Evolutionary conservation across 2,329 filamentous ascomycete genomes (phyloP), one percentile per base, ranked within the genome.

Genomic region (Pseudonectria buxi): DNA sequence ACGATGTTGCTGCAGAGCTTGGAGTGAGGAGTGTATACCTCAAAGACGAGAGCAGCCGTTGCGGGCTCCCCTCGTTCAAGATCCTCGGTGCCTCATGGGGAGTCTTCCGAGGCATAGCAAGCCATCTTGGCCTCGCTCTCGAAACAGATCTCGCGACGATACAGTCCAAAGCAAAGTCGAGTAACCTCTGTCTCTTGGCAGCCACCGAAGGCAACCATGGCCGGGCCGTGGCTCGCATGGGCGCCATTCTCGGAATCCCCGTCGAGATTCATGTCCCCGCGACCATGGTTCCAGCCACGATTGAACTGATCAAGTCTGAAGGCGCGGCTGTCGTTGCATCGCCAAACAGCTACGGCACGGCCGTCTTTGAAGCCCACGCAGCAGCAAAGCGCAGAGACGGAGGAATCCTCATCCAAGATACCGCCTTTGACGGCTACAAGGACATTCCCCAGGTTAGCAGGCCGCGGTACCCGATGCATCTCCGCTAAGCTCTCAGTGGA

Each of bases 181-280:
- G 49, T 1, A 46, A 51, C 0, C 45, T 77, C 14, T 60, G 50
- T 0, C 54, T 86, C 0, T 71, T 80, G 27, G 76, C 83, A 0
- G 78, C 79, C 2, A 86, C 82, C 0, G 83, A 86, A 32, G 86
- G 85, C 0, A 90, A 90, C 44, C 83, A 84, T 65, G 85, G 86
- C 0, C 67, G 83, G 2, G 84, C 86, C 0, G 71, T 87, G 2
- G 80, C 83, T 0, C 67, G 74, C 6, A 86, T 89, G 76, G 81
- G 72, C 0, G 63, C 59, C 27, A 65, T 78, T 10, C 60, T 90
- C 9, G 66, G 62, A 0, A 57, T 86, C 1, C 50, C 62, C 0
- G 70, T 69, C 0, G 62, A 64, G 12, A 76, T 89, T 4, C 81
- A 76, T 46, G 81, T 88, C 1, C 81, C 83, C 0, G 51, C 50